Conservation (phyloP, 768 basidiomycete genomes). For the Leccinum arenicola region DNA sequence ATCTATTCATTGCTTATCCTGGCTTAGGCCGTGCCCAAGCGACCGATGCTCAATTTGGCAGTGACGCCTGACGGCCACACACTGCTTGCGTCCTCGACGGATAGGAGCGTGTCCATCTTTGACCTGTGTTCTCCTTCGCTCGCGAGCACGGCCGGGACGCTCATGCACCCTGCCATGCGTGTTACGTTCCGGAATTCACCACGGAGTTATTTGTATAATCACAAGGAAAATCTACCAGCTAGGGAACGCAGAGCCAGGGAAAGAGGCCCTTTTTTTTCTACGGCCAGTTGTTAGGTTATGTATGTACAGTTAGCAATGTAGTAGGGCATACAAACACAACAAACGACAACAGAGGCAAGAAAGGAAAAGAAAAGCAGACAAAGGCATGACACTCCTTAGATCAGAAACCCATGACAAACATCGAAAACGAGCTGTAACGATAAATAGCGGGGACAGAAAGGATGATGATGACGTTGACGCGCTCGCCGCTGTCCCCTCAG, state of each 20-base stretch:
- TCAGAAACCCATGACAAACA: background rate
- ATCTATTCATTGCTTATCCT: background rate
- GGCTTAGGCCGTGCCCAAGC: constrained; percentile 61
- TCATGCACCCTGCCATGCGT: constrained; percentile 53
- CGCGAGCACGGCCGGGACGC: constrained; percentile 38
- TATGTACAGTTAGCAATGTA: background rate
- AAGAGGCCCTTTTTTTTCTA: background rate
- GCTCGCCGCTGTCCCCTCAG: background rate
- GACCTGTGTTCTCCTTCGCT: constrained; percentile 53
- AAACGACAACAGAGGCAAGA: background rate
- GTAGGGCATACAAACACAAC: background rate
- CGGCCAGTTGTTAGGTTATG: background rate
- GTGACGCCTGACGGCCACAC: constrained; percentile 41
- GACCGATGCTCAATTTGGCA: constrained; percentile 69
- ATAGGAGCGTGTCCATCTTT: constrained; percentile 69
- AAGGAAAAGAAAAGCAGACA: background rate
- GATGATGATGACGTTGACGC: background rate
- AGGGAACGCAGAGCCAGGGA: background rate
- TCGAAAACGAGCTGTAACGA: background rate
- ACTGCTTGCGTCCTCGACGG: constrained; percentile 65
- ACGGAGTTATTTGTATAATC: no score
- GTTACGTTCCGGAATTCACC: no score
- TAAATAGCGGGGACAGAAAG: background rate
- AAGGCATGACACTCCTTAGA: background rate
- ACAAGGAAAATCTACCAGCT: background rate